Evolutionary conservation across 2,329 filamentous ascomycete species (phyloP), one percentile per base, ranked within the genome.

Genomic region (Epichloe festucae): DNA sequence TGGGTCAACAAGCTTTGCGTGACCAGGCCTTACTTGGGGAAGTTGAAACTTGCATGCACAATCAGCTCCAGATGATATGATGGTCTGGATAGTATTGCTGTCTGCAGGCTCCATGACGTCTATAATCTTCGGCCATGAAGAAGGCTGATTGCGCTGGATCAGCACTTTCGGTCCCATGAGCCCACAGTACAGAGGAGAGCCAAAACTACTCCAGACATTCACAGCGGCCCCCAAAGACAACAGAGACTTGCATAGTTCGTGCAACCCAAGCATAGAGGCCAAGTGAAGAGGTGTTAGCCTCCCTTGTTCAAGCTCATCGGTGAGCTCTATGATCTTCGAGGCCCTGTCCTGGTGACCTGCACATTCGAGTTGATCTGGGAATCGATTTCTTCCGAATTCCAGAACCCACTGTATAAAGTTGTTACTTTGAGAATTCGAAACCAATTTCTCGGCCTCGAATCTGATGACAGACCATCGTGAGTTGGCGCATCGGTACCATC

Each of bases 321-420:
- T 66, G 4, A 70, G 58, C 19, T 61, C 59, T 8, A 64, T 43
- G 3, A 63, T 53, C 10, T 54, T 59, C 0, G 60, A 39, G 2
- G 60, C 58, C 6, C 17, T 43, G 34, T 21, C 14, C 10, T 58
- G 34, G 5, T 49, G 23, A 10, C 63, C 58, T 17, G 34, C 47
- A 21, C 19, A 36, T 17, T 41, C 31, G 5, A 61, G 58, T 0
- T 52, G 53, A 1, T 56, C 53, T 1, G 67, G 65, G 49, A 58
- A 66, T 2, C 54, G 60, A 19, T 60, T 56, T 19, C 62, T 57
- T 1, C 60, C 62, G 52, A 65, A 68, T 44, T 69, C 65, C 19
- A 70, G 52, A 3, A 59, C 57, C 67, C 68, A 70, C 19, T 69
- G 66, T 10, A 64, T 60, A 35, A 69, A 67, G 52, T 62, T 65